These are phyloP conservation scores for Zychaea mexicana DNA, from an alignment of 371 early-diverging fungal genomes.

Conservation along the genomic window DNA sequence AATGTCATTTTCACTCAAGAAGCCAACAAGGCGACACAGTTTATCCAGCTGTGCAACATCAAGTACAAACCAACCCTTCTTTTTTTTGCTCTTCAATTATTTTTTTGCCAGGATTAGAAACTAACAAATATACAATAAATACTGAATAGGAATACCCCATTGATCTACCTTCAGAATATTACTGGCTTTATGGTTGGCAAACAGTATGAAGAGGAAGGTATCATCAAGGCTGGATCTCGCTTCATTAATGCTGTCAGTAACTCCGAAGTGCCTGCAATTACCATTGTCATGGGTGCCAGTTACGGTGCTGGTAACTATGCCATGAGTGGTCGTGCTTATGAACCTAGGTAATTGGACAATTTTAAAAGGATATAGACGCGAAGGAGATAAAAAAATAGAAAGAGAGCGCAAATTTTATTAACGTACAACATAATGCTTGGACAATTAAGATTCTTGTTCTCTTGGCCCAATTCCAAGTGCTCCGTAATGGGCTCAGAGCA, in stretches of 20 bases:
- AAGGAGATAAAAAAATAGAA: too few relatives aligned
- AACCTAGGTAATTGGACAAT: constrained; percentile 52
- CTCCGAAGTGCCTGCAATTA: constrained; percentile 71
- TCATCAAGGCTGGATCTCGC: constrained; percentile 76
- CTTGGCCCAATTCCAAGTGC: constrained; percentile 78
- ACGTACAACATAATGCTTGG: too few relatives aligned
- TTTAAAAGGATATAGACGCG: too few relatives aligned
- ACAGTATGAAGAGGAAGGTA: constrained; percentile 75
- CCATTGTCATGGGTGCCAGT: constrained; percentile 77
- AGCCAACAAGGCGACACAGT: constrained; percentile 79
- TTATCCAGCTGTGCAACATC: constrained; percentile 76
- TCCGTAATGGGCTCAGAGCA: constrained; percentile 83
- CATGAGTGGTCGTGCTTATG: constrained; percentile 77
- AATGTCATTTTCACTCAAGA: constrained; percentile 74
- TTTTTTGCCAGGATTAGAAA: background rate
- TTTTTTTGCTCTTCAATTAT: background rate
- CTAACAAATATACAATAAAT: background rate
- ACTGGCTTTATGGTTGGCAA: constrained; percentile 71
- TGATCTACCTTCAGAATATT: constrained; percentile 72
- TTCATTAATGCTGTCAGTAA: constrained; percentile 82
- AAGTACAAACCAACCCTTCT: constrained; percentile 34
- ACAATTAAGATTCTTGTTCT: constrained; percentile 75
- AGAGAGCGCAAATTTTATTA: too few relatives aligned
- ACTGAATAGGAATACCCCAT: constrained; percentile 55
- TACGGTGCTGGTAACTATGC: constrained; percentile 87